Conservation (phyloP, 164 flowering plant genomes). For the Vitis labrusca region DNA sequence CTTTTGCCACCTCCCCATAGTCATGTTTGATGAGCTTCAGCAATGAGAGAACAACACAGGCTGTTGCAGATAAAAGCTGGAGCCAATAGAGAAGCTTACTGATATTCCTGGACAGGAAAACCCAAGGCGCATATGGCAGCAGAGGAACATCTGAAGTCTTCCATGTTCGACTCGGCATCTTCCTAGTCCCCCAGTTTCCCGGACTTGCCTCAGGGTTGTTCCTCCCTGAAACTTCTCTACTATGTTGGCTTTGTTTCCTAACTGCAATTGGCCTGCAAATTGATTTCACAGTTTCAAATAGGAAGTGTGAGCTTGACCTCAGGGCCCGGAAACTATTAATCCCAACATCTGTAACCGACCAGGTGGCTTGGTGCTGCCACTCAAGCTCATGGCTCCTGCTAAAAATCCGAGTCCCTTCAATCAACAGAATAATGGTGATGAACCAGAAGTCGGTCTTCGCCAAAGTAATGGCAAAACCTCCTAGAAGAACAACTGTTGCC, state of each 20-base stretch:
- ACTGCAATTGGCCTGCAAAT: conserved; percentile 21
- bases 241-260: conserved; percentile 18
- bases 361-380: conserved; percentile 92
- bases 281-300: conserved; percentile 26
- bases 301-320: conserved; percentile 44
- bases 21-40: conserved; percentile 65
- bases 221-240: conserved; percentile 25
- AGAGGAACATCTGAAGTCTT: conserved; percentile 78
- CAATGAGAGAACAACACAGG: conserved; percentile 71
- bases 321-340: conserved; percentile 66
- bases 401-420: conserved; percentile 86
- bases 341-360: conserved; percentile 78
- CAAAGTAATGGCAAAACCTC: conserved; percentile 88
- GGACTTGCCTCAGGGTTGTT: conserved; percentile 2
- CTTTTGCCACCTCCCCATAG: conserved; percentile 64
- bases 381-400: conserved; percentile 95
- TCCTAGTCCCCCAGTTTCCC: conserved; percentile 12
- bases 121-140: conserved; percentile 71
- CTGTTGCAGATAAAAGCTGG: conserved; percentile 76
- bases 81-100: conserved; percentile 86
- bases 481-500: conserved; percentile 97
- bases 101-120: conserved; percentile 67
- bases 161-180: conserved; percentile 60
- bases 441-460: conserved; percentile 87
- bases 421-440: conserved; percentile 64